A percentile compares a stretch with the other conserved stretches of the same genome.
Evolutionary conservation across 2,329 filamentous ascomycete species (phyloP).

Genomic region (Pseudophaeomoniella oleicola): DNA sequence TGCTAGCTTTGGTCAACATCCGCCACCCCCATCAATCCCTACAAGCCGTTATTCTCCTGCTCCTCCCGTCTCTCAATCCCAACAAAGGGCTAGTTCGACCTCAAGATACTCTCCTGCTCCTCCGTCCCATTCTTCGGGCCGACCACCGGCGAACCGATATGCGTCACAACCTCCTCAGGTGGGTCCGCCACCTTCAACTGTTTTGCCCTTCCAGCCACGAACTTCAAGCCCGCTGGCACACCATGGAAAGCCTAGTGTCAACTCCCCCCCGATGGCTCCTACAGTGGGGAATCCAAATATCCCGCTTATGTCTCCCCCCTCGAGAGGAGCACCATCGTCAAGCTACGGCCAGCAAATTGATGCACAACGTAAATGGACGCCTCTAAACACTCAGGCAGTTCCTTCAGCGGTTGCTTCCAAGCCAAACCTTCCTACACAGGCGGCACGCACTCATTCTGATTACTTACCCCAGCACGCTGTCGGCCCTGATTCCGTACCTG

Average conservation of each 20-base stretch:
- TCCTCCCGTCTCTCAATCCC: conserved; percentile 23
- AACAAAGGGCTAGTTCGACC: conserved; percentile 23
- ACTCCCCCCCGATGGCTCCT: conserved; percentile 14
- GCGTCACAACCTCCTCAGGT: conserved; percentile 9
- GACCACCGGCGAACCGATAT: conserved; percentile 9
- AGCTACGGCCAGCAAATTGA: not conserved
- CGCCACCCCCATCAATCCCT: conserved; percentile 14
- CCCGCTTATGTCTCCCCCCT: conserved; percentile 9
- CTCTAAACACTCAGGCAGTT: conserved; percentile 1
- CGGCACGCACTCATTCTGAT: conserved; percentile 16
- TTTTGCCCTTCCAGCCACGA: conserved; percentile 44
- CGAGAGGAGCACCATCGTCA: conserved; percentile 4
- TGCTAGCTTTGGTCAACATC: conserved; percentile 11
- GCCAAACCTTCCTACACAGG: conserved; percentile 14
- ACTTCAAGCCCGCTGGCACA: conserved; percentile 51
- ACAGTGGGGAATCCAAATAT: conserved; percentile 7
- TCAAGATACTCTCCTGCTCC: conserved; percentile 32
- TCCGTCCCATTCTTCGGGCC: conserved; percentile 10
- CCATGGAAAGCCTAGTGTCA: conserved; percentile 20
- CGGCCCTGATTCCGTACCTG: no score
- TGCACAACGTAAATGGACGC: not conserved
- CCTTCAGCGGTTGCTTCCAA: conserved; percentile 6
- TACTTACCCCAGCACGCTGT: not conserved
- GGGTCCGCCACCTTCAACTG: conserved; percentile 9
- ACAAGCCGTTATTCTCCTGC: conserved; percentile 6